Base-by-base conservation (phyloP, 805 yeast species). In the Candida nanaspora region DNA sequence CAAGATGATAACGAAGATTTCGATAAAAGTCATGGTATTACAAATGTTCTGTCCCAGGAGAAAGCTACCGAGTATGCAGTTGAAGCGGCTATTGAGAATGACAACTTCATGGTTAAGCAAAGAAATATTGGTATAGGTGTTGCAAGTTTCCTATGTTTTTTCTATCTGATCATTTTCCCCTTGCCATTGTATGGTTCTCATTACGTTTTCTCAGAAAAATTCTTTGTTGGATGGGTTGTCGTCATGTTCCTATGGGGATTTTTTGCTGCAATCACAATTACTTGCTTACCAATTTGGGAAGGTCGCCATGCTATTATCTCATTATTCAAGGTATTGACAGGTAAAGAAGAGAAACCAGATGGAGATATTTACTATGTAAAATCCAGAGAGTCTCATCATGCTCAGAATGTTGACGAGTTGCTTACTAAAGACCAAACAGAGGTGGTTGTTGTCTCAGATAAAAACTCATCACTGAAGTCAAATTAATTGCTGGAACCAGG, bases 251-350 rank as follows among this genome's bases (percentile, higher is more conserved):
- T 68, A 11, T 68, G 72, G 72, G 57, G 62, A 10, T 68, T 65
- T 45, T 47, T 56, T 33, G 61, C 73, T 0, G 46, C 46, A 9
- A 59, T 59, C 34, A 55, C 66, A 39, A 75, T 72, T 38, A 59
- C 72, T 1, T 41, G 73, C 13, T 70, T 64, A 21, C 80, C 80
- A 15, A 40, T 73, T 20, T 62, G 57, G 52, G 76, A 74, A 50
- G 72, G 76, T 23, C 50, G 64, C 32, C 52, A 47, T 8, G 50
- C 45, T 25, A 34, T 51, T 2, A 11, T 37, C 28, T 46, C 43
- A 33, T 39, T 55, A 18, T 37, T 35, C 28, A 40, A 38, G 33
- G 43, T 48, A 14, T 16, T 48, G 21, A 40, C 38, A 3, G 57
- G 59, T 7, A 49, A 47, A 33, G 43, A 46, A 27, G 31, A 33